Conservation (phyloP, 768 basidiomycete species). For the Rhodotorula diobovata region DNA sequence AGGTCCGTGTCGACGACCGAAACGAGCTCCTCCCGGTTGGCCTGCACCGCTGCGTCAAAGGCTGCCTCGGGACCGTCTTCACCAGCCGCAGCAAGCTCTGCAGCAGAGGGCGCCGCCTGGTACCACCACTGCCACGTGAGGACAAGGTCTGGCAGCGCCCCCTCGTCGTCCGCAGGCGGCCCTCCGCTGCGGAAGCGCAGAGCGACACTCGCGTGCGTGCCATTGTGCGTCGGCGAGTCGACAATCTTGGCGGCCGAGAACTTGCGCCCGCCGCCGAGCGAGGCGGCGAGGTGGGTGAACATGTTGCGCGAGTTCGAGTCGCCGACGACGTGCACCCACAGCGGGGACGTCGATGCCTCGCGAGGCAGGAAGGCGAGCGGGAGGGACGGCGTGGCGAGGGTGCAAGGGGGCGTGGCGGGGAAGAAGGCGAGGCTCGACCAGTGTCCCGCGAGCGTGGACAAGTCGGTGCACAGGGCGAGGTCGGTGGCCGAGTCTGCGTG, state of each 20-base stretch:
- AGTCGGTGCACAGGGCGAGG: slow-evolving; percentile 9
- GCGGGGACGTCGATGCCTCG: neutral
- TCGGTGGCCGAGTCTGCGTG: neutral
- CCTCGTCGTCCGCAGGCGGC: neutral
- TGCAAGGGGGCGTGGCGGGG: slow-evolving; percentile 10
- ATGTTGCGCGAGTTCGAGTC: slow-evolving; percentile 38
- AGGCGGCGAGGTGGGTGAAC: slow-evolving; percentile 7
- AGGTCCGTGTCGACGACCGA: slow-evolving; percentile 17
- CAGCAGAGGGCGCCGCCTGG: neutral
- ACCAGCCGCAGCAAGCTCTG: too few species aligned
- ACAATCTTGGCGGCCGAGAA: slow-evolving; percentile 4
- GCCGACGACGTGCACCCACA: slow-evolving; percentile 37
- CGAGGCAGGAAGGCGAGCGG: neutral
- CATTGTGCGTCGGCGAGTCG: slow-evolving; percentile 33
- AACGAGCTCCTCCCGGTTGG: slow-evolving; percentile 23
- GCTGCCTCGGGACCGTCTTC: neutral
- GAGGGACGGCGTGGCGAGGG: slow-evolving; percentile 16
- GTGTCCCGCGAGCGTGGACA: slow-evolving; percentile 27
- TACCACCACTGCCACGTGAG: slow-evolving; percentile 37
- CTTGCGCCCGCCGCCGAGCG: slow-evolving; percentile 18
- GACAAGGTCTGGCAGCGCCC: neutral
- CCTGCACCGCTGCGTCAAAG: neutral
- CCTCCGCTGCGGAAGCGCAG: slow-evolving; percentile 11
- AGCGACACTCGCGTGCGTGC: slow-evolving; percentile 16
- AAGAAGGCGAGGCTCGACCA: slow-evolving; percentile 15